phyloP scores from a whole-genome alignment of 2,329 filamentous ascomycete genomes.

The Aspergillus piperis region DNA sequence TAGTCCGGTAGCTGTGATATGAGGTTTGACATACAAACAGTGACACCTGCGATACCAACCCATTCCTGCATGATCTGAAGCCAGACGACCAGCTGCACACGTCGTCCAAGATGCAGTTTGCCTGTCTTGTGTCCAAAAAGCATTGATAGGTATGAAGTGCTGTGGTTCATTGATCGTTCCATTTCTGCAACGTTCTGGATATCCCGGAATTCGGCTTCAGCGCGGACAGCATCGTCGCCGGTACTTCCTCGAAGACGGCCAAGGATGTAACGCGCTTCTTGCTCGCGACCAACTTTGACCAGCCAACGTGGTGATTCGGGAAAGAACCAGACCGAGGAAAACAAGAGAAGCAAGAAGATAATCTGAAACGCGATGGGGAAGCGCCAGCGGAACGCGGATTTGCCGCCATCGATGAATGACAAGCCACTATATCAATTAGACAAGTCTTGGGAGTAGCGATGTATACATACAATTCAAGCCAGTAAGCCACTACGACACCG shows the following conservation, averaged over 20 bases:
- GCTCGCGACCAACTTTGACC: conserved; percentile 64
- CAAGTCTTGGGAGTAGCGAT: neutral
- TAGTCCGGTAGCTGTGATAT: neutral
- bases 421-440: conserved; percentile 46
- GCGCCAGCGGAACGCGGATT: conserved; percentile 63
- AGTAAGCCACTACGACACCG: conserved; percentile 66
- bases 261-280: conserved; percentile 68
- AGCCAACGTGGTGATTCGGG: conserved; percentile 65
- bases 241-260: conserved; percentile 62
- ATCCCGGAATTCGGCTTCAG: conserved; percentile 67
- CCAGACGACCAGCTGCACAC: conserved; percentile 71
- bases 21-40: conserved; percentile 49
- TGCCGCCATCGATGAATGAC: conserved; percentile 61
- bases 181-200: conserved; percentile 65
- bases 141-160: conserved; percentile 65
- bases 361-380: conserved; percentile 73
- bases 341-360: conserved; percentile 60
- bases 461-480: conserved; percentile 53
- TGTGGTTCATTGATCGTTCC: conserved; percentile 57
- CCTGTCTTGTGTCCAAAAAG: conserved; percentile 66
- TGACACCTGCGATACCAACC: conserved; percentile 70
- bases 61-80: conserved; percentile 71
- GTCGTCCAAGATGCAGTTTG: conserved; percentile 65
- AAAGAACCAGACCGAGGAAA: conserved; percentile 64
- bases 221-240: conserved; percentile 54